Evolutionary conservation across 2,329 filamentous ascomycete genomes (phyloP), one percentile per base, ranked within the genome.

Genomic region (Emmonsiellopsis sp.): DNA sequence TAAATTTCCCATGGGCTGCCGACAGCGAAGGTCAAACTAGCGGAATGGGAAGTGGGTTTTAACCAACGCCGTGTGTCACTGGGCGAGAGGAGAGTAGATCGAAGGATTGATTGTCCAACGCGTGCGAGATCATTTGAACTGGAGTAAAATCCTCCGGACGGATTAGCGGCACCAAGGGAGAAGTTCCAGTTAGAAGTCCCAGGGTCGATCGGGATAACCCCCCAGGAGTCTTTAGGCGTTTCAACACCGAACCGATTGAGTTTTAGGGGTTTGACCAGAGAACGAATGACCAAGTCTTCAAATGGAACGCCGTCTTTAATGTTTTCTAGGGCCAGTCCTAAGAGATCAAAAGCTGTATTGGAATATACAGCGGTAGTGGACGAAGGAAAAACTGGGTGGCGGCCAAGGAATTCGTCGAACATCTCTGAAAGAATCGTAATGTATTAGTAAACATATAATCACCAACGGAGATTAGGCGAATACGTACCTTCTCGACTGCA

Each of bases 1-100:
- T 61, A 70, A 45, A 74, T 73, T 51, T 72, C 67, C 68, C 69
- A 74, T 2, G 67, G 65, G 9, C 58, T 58, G 10, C 73, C 71
- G 11, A 70, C 56, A 3, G 70, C 65, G 52, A 66, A 67, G 3
- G 61, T 54, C 0, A 66, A 56, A 5, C 61, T 63, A 1, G 66
- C 65, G 2, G 69, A 73, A 58, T 70, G 68, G 1, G 70, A 57
- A 5, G 65, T 65, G 0, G 72, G 72, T 53, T 73, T 72, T 42
- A 75, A 58, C 72, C 72, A 75, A 45, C 62, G 65, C 8, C 67
- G 63, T 13, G 70, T 74, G 41, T 65, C 61, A 15, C 64, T 59
- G 5, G 56, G 40, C 11, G 62, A 35, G 3, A 75, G 61, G 5
- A 75, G 63, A 0, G 62, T 64, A 4, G 68, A 69, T 45, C 65